phyloP scores from a whole-genome alignment of 306 rosid genomes.

The Senna tora region DNA sequence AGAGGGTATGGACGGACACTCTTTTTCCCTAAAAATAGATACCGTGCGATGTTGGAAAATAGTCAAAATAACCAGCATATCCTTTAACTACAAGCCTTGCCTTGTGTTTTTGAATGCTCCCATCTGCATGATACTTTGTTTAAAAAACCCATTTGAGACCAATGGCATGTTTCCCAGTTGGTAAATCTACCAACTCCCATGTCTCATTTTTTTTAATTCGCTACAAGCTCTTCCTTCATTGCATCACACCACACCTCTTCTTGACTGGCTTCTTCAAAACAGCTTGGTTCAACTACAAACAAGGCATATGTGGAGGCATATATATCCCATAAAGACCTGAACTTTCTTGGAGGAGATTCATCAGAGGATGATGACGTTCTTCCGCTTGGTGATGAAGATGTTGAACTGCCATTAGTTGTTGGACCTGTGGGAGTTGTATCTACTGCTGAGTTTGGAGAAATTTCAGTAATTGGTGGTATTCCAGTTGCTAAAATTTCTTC shows the following conservation, averaged over 20 bases:
- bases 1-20: no score
- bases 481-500: no score
- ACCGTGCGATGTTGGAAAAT: no score
- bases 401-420: no score
- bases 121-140: background rate
- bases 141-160: background rate
- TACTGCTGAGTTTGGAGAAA: no score
- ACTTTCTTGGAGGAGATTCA: background rate
- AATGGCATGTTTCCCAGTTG: background rate
- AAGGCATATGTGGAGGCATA: background rate
- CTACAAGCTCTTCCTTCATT: background rate
- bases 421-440: no score
- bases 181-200: background rate
- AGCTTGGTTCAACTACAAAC: background rate
- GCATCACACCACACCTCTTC: background rate
- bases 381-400: background rate
- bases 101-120: background rate
- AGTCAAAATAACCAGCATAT: no score
- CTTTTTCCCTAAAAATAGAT: no score
- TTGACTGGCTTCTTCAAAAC: background rate
- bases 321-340: background rate
- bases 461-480: no score
- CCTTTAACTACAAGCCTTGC: background rate
- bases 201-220: background rate
- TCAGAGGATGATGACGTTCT: background rate